Conservation (phyloP, 257 asterid species). For the Marsdenia floribunda region DNA sequence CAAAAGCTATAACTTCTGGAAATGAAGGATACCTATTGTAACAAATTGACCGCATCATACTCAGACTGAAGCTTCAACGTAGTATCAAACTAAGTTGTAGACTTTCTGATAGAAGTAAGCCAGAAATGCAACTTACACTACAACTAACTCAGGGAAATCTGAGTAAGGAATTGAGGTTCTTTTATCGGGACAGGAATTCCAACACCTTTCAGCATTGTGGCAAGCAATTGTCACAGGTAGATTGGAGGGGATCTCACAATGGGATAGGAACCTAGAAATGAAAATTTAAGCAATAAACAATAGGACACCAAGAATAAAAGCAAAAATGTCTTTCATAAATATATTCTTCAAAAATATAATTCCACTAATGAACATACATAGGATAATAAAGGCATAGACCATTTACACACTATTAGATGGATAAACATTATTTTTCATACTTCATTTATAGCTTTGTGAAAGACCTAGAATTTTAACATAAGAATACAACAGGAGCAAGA, state of each 20-base stretch:
- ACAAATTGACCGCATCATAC: slow-evolving; percentile 24
- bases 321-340: neutral
- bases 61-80: slow-evolving; percentile 21
- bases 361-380: neutral
- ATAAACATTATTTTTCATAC: neutral
- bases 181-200: slow-evolving; percentile 60
- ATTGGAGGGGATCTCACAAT: slow-evolving; percentile 61
- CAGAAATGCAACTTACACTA: slow-evolving; percentile 52
- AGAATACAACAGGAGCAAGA: neutral
- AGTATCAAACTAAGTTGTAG: neutral
- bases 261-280: slow-evolving; percentile 59
- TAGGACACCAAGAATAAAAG: slow-evolving; percentile 4
- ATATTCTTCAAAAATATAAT: neutral
- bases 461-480: neutral
- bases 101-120: slow-evolving; percentile 12
- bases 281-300: slow-evolving; percentile 17
- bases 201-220: slow-evolving; percentile 73
- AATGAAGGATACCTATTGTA: slow-evolving; percentile 73
- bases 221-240: slow-evolving; percentile 81
- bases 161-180: slow-evolving; percentile 59
- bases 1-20: slow-evolving; percentile 90
- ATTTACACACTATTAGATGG: neutral
- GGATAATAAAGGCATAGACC: neutral
- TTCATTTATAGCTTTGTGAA: neutral
- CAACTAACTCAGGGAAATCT: slow-evolving; percentile 61